phyloP scores from a whole-genome alignment of 192 early-diverging fungal species.

The Coemansia pectinata region DNA sequence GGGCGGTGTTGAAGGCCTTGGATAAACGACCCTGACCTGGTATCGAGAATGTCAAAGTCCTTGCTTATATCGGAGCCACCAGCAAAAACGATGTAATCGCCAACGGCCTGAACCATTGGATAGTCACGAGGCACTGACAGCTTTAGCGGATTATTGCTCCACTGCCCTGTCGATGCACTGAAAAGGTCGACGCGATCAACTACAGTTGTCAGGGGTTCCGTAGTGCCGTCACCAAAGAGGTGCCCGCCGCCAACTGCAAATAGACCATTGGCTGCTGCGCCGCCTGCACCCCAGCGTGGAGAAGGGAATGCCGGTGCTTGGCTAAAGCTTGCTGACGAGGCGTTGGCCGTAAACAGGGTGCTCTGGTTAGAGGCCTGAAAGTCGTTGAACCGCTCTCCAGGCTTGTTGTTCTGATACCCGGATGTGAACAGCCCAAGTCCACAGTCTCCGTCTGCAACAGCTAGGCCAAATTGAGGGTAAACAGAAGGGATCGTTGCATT shows the following conservation, averaged over 20 bases:
- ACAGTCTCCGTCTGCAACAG: conserved; percentile 15
- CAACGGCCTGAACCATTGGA: conserved; percentile 40
- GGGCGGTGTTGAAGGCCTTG: conserved; percentile 22
- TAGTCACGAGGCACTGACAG: conserved; percentile 47
- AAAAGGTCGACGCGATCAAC: conserved; percentile 46
- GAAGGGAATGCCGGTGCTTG: conserved; percentile 31
- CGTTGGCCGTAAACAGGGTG: conserved; percentile 14
- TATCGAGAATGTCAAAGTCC: conserved; percentile 49
- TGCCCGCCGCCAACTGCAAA: conserved; percentile 54
- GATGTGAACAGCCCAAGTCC: conserved; percentile 37
- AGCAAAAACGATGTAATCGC: conserved; percentile 48
- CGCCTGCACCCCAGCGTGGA: conserved; percentile 48
- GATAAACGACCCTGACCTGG: conserved; percentile 27
- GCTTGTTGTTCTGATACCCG: conserved; percentile 49
- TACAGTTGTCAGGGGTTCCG: conserved; percentile 22
- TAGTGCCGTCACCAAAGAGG: conserved; percentile 23
- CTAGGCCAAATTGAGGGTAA: conserved; percentile 48
- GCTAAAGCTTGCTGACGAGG: background rate
- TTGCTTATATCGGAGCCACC: conserved; percentile 40
- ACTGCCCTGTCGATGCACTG: conserved; percentile 19
- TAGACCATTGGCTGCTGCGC: conserved; percentile 47
- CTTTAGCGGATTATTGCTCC: conserved; percentile 34
- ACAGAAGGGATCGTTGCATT: conserved; percentile 13
- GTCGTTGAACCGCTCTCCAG: conserved; percentile 54
- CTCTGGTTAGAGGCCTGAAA: conserved; percentile 50